Evolutionary conservation across 768 basidiomycete species (phyloP).

Genomic region (Leccinum aurantiacum): DNA sequence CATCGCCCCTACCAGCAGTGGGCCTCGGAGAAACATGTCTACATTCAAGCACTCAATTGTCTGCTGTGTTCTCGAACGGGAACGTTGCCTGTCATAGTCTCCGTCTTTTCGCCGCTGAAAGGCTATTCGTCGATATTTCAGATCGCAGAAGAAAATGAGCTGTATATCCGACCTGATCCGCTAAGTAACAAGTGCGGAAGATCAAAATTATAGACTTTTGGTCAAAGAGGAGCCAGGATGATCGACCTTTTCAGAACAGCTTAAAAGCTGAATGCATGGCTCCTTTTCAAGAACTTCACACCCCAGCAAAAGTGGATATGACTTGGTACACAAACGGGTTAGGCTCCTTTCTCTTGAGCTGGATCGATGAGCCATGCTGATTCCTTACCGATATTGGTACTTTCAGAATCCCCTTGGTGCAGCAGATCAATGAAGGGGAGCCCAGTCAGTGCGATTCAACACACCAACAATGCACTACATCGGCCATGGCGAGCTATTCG

Average conservation of each 20-base stretch:
- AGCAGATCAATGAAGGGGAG: neutral
- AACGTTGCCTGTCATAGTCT: neutral
- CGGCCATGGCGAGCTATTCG: neutral
- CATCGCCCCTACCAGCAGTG: constrained; percentile 5
- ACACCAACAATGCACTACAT: constrained; percentile 5
- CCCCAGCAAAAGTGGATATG: constrained; percentile 9
- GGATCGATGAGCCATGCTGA: neutral
- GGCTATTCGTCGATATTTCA: neutral
- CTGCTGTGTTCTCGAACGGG: constrained; percentile 1
- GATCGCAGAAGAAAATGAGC: constrained; percentile 7
- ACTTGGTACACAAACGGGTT: constrained; percentile 11
- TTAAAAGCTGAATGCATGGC: constrained; percentile 9
- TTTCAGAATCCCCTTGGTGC: neutral
- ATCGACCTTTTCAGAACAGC: neutral
- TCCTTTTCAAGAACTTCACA: neutral
- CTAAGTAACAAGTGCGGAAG: neutral
- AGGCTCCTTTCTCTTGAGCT: neutral
- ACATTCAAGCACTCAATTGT: neutral
- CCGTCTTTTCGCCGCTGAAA: constrained; percentile 1
- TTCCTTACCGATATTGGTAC: constrained; percentile 1
- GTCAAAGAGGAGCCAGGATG: constrained; percentile 1
- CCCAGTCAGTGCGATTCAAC: neutral
- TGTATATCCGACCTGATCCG: constrained; percentile 22
- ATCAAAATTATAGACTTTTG: constrained; percentile 9
- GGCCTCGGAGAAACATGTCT: neutral